Base-by-base conservation (phyloP, 257 asterid genomes). In the Solanum lignicaule region DNA sequence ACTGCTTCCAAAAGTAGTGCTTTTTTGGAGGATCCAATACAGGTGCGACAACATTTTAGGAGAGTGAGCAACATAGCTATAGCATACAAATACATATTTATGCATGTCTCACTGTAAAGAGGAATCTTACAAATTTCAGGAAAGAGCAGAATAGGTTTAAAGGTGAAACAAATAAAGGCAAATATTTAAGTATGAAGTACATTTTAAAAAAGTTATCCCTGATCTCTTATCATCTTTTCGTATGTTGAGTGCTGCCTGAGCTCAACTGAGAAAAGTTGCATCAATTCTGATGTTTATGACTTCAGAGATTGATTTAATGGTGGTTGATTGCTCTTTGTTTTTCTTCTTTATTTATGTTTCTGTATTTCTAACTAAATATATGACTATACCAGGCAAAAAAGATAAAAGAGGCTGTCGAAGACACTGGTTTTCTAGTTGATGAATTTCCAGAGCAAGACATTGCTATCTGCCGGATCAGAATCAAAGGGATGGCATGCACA, bases 401-500 rank as follows among this genome's bases (percentile, higher is more conserved):
- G 92, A 95, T 97, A 89, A 95, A 93, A 90, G 98, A 97, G 91
- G 93, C 96, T 39, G 96, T 95, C 20, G 99, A 97, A 94, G 98
- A 97, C 89, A 89, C 98, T 20, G 98, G 99, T 88, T 97, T 97
- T 90, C 93, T 93, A 89, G 99, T 95, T 87, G 92, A 92, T 52
- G 98, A 95, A 85, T 97, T 97, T 90, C 98, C 99, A 2, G 98
- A 95, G 91, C 98, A 95, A 91, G 98, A 97, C 75, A 94, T 91
- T 87, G 97, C 96, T 16, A 89, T 95, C 89, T 97, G 98, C 92
- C 90, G 98, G 89, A 86, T 97, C 87, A 91, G 96, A 91, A 94
- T 97, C 83, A 95, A 95, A 89, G 98, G 99, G 86, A 97, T 95
- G 99, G 99, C 98, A 46, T 97, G 99, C 95, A 95, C 99, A 87